Evolutionary conservation across 1,284 basidiomycete genomes (phyloP).

Genomic region (Ganoderma sinense): DNA sequence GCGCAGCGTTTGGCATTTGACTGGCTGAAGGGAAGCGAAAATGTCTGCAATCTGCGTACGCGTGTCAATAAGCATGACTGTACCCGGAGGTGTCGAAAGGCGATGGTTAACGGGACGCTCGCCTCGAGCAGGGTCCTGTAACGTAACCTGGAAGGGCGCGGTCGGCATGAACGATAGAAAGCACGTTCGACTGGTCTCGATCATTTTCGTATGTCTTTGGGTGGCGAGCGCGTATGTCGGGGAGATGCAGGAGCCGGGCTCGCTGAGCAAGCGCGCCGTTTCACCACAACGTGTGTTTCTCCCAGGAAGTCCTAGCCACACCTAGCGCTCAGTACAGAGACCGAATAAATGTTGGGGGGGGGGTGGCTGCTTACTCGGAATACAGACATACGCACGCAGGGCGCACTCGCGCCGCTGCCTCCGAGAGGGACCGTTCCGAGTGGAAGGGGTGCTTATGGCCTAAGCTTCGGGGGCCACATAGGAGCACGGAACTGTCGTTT

Average conservation of each 20-base stretch:
- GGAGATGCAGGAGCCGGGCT: background rate
- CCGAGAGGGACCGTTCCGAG: background rate
- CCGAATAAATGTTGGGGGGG: background rate
- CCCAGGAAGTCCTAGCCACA: background rate
- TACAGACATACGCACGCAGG: background rate
- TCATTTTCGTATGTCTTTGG: background rate
- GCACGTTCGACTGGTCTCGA: background rate
- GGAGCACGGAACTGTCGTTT: background rate
- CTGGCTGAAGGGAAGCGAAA: background rate
- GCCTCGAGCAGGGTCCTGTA: background rate
- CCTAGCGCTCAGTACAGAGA: background rate
- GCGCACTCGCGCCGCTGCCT: background rate
- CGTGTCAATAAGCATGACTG: background rate
- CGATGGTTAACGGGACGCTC: background rate
- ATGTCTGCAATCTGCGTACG: background rate
- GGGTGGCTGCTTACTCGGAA: background rate
- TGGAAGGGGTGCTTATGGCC: background rate
- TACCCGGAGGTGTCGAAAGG: background rate
- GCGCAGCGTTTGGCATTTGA: background rate
- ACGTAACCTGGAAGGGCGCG: background rate
- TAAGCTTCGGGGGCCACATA: background rate
- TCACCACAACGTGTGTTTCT: background rate
- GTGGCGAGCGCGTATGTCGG: background rate
- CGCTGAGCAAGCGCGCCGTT: background rate
- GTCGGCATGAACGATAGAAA: background rate